Percentiles rank a stretch among this genome's conserved stretches.
phyloP scores from a whole-genome alignment of 75 land plant species.

The Isoetes taiwanensis region DNA sequence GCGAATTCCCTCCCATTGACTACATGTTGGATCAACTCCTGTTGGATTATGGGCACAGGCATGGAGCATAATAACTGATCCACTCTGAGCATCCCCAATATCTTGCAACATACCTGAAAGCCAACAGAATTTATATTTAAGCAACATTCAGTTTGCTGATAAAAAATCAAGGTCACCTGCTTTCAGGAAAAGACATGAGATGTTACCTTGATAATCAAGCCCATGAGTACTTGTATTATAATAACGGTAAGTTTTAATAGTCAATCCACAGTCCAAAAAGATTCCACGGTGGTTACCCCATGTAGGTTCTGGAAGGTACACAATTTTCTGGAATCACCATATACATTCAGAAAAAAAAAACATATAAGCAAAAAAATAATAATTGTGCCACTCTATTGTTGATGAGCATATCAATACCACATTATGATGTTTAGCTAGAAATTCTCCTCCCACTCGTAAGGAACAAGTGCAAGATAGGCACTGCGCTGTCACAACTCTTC shows the following conservation, averaged over 20 bases:
- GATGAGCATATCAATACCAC: slow-evolving; percentile 27
- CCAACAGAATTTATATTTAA: background rate
- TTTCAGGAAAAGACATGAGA: background rate
- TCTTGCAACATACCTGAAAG: slow-evolving; percentile 63
- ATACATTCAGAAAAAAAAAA: background rate
- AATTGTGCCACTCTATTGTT: background rate
- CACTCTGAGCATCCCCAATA: slow-evolving; percentile 64
- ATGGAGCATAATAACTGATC: slow-evolving; percentile 81
- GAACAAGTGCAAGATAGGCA: slow-evolving; percentile 93
- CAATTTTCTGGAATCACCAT: slow-evolving; percentile 39
- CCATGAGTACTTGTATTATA: slow-evolving; percentile 92
- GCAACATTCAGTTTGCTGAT: background rate
- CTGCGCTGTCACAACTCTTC: slow-evolving; percentile 78
- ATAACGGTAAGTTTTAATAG: slow-evolving; percentile 75
- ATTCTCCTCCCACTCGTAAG: slow-evolving; percentile 84
- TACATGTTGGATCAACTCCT: slow-evolving; percentile 83
- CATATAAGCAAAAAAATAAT: background rate
- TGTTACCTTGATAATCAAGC: slow-evolving; percentile 65
- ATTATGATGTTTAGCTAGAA: slow-evolving; percentile 79
- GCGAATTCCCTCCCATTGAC: slow-evolving; percentile 88
- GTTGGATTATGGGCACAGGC: slow-evolving; percentile 99
- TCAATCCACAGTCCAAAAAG: slow-evolving; percentile 61
- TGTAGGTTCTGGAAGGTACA: slow-evolving; percentile 88
- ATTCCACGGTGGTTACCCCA: slow-evolving; percentile 96
- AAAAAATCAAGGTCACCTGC: background rate